A percentile compares a stretch with the other conserved stretches of the same genome.
Conservation (phyloP, 768 basidiomycete genomes). For the Galerina marginata region DNA sequence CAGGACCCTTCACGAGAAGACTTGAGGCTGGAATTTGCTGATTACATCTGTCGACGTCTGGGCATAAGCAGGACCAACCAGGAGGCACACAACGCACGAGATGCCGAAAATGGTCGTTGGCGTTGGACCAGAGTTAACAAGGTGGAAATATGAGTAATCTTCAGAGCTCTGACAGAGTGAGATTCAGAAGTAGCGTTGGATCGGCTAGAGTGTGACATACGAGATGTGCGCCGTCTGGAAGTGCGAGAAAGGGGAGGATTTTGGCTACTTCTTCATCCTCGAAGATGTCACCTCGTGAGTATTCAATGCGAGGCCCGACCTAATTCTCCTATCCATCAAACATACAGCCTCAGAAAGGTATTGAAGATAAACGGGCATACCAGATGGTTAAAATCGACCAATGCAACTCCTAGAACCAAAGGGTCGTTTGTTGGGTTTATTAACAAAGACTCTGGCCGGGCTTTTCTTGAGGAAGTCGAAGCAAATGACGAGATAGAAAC, state of each 20-base stretch:
- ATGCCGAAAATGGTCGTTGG: constrained; percentile 94
- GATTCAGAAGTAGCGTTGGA: neutral
- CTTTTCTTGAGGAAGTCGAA: constrained; percentile 70
- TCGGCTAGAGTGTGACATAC: constrained; percentile 47
- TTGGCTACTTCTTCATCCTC: constrained; percentile 85
- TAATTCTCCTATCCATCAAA: constrained; percentile 35
- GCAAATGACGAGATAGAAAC: constrained; percentile 68
- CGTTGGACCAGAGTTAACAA: constrained; percentile 73
- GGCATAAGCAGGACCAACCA: neutral
- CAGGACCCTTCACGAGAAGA: constrained; percentile 76
- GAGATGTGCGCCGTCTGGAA: constrained; percentile 96
- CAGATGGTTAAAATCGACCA: constrained; percentile 96
- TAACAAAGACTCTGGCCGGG: constrained; percentile 80
- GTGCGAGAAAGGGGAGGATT: constrained; percentile 91
- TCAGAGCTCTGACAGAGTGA: constrained; percentile 66
- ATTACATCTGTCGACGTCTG: constrained; percentile 69
- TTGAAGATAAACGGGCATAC: constrained; percentile 47
- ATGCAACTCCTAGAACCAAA: constrained; percentile 82
- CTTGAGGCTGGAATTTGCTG: constrained; percentile 87
- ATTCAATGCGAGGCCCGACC: constrained; percentile 94
- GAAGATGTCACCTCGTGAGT: constrained; percentile 76
- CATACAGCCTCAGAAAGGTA: constrained; percentile 16
- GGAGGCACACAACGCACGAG: constrained; percentile 60
- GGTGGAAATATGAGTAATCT: constrained; percentile 97
- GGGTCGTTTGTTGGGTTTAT: constrained; percentile 63